phyloP scores from a whole-genome alignment of 2,329 filamentous ascomycete species.

The Aureobasidium sp. region DNA sequence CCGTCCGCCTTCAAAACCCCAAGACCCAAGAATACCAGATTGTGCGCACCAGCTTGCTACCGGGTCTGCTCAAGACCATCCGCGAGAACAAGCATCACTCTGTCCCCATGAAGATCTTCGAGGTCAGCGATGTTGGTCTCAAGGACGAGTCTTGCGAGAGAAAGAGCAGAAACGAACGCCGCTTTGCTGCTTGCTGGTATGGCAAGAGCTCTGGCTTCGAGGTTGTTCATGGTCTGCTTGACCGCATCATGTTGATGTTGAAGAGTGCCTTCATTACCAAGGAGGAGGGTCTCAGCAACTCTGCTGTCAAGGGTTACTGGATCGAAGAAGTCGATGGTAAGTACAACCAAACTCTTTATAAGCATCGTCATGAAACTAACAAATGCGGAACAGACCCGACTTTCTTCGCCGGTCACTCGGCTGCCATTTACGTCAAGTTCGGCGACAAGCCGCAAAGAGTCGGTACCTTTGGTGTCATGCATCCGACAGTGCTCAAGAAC shows the following conservation, averaged over 20 bases:
- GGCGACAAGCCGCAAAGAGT: constrained; percentile 66
- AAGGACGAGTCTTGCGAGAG: constrained; percentile 78
- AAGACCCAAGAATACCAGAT: constrained; percentile 93
- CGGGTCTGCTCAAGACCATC: constrained; percentile 86
- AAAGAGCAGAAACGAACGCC: constrained; percentile 83
- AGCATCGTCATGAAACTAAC: constrained; percentile 9
- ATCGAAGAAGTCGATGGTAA: constrained; percentile 80
- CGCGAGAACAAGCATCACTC: constrained; percentile 85
- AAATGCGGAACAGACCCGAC: constrained; percentile 55
- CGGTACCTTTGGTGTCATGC: constrained; percentile 87
- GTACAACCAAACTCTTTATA: constrained; percentile 20
- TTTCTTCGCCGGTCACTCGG: constrained; percentile 85
- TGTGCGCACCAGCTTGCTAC: constrained; percentile 77
- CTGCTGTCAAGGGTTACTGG: constrained; percentile 63
- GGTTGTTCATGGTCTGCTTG: constrained; percentile 85
- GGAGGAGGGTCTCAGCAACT: constrained; percentile 58
- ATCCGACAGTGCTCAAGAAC: constrained; percentile 87
- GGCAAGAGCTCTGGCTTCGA: constrained; percentile 94
- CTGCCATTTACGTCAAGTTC: constrained; percentile 71
- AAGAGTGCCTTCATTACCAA: constrained; percentile 70
- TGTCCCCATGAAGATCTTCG: constrained; percentile 86
- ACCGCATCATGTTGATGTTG: constrained; percentile 89
- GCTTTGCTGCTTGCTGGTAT: constrained; percentile 94
- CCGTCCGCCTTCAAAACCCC: constrained; percentile 80
- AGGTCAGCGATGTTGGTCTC: constrained; percentile 84